Base-by-base conservation (phyloP, 2,329 filamentous ascomycete genomes). In the Hypoxylon sp. region DNA sequence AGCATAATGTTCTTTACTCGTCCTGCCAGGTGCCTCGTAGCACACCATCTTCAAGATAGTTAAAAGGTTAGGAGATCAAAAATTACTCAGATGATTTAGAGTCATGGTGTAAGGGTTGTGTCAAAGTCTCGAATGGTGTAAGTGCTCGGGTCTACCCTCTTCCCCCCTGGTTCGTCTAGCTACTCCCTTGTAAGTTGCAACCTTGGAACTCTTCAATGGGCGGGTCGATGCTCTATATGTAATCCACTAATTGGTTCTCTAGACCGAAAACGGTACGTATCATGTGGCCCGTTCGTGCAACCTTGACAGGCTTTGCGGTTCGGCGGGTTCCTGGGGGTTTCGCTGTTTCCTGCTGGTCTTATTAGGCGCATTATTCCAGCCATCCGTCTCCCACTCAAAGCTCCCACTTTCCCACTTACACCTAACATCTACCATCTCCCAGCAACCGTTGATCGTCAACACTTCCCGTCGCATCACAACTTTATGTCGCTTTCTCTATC, bases 311-410 rank as follows among this genome's bases (percentile, higher is more conserved):
- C 46, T 65, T 52, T 37, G 55, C 46, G 62, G 51, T 56, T 65
- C n/a, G 16, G 37, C 37, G 34, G 43, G 53, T 62, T 61, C 52
- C 52, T 56, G 32, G 63, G 67, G 60, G 51, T 46, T 48, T 62
- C 60, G 43, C 43, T 58, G 39, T 56, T 64, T 63, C 54, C 63
- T 55, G 63, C 54, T 63, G 70, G 71, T 71, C 71, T 72, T 74
- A 70, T 72, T 74, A 71, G 74, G 71, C 70, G 72, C 72, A 73
- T 72, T 73, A 74, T 73, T 72, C 71, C 73, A 70, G 63, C 69
- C 73, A 63, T 66, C 66, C 64, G 54, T 68, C 57, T 67, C 69
- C 67, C 56, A 59, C 69, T 54, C 69, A 61, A 62, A 67, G 63
- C 68, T 72, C 63, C 61, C 61, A 71, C 63, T 67, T 69, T 73